Evolutionary conservation across 257 asterid species (phyloP).

Genomic region (Prunella vulgaris): DNA sequence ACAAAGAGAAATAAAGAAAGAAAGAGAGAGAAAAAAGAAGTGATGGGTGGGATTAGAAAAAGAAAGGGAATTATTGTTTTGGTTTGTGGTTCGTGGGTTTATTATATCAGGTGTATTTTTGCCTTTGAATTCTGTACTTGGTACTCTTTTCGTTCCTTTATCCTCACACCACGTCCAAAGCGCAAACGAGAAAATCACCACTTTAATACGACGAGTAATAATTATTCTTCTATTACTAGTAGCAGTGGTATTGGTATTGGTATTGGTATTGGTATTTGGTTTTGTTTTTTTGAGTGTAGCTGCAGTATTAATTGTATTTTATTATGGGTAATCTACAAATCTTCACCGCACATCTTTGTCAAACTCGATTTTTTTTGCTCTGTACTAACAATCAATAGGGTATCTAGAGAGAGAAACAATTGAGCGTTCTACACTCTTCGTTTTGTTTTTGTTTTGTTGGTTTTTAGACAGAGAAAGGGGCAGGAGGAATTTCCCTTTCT

Average conservation of each 20-base stretch:
- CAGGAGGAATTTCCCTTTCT: slow-evolving; percentile 10
- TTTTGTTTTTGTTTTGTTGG: not conserved
- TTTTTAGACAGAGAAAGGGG: slow-evolving; percentile 13
- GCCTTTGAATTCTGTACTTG: slow-evolving; percentile 27
- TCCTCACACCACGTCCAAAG: slow-evolving; percentile 36
- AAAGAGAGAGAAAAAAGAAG: slow-evolving; percentile 23
- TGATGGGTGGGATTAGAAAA: slow-evolving; percentile 48
- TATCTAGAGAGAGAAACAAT: slow-evolving; percentile 37
- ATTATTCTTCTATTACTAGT: slow-evolving; percentile 24
- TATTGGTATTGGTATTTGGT: not conserved
- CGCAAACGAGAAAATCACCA: slow-evolving; percentile 30
- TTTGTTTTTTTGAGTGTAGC: slow-evolving; percentile 23
- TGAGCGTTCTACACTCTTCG: slow-evolving; percentile 17
- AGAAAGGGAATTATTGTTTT: slow-evolving; percentile 36
- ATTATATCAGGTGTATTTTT: slow-evolving; percentile 28
- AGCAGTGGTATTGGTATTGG: slow-evolving; percentile 10
- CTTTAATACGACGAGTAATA: slow-evolving; percentile 36
- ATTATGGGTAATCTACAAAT: slow-evolving; percentile 45
- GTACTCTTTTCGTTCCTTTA: slow-evolving; percentile 35
- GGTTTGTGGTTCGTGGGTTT: slow-evolving; percentile 27
- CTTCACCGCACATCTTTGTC: slow-evolving; percentile 72
- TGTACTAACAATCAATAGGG: slow-evolving; percentile 28
- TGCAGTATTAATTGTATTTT: slow-evolving; percentile 43
- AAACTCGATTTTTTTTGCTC: slow-evolving; percentile 25
- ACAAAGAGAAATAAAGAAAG: slow-evolving; percentile 30